phyloP scores from a whole-genome alignment of 2,329 filamentous ascomycete genomes.

The Phialemoniopsis sp. region DNA sequence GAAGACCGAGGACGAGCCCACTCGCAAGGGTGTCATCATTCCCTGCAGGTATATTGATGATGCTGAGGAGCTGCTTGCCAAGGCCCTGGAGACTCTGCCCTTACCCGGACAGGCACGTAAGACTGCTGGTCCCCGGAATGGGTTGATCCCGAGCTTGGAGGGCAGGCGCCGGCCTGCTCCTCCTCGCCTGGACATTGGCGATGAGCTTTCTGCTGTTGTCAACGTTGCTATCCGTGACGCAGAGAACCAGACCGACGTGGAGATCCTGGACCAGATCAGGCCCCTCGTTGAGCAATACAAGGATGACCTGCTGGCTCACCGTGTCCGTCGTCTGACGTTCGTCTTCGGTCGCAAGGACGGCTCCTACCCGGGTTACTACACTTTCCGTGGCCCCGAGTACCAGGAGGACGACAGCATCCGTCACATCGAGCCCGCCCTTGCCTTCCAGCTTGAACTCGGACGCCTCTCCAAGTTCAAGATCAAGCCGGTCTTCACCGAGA shows the following conservation, averaged over 20 bases:
- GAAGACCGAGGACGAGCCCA: conserved; percentile 70
- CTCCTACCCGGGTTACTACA: conserved; percentile 95
- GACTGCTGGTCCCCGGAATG: conserved; percentile 35
- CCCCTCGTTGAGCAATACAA: conserved; percentile 76
- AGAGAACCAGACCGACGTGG: conserved; percentile 77
- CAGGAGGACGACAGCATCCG: conserved; percentile 92
- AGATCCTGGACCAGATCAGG: conserved; percentile 72
- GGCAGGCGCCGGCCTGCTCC: conserved; percentile 63
- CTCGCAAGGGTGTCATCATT: conserved; percentile 88
- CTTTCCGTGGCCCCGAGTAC: conserved; percentile 90
- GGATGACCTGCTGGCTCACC: conserved; percentile 75
- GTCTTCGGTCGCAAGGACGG: conserved; percentile 94
- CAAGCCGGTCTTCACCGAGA: conserved; percentile 97
- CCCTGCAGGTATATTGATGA: conserved; percentile 93
- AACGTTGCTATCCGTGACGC: conserved; percentile 90
- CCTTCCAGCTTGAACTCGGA: conserved; percentile 96
- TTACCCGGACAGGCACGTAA: conserved; percentile 14
- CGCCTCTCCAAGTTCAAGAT: conserved; percentile 96
- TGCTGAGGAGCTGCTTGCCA: conserved; percentile 78
- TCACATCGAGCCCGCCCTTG: conserved; percentile 92
- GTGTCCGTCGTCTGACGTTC: conserved; percentile 88
- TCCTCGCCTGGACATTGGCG: conserved; percentile 50
- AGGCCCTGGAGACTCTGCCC: conserved; percentile 81
- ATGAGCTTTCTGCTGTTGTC: conserved; percentile 85
- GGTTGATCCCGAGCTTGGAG: conserved; percentile 68